A percentile compares a stretch with the other conserved stretches of the same genome.
Evolutionary conservation across 2,329 filamentous ascomycete genomes (phyloP).

Genomic region (Curvularia verruculosa): DNA sequence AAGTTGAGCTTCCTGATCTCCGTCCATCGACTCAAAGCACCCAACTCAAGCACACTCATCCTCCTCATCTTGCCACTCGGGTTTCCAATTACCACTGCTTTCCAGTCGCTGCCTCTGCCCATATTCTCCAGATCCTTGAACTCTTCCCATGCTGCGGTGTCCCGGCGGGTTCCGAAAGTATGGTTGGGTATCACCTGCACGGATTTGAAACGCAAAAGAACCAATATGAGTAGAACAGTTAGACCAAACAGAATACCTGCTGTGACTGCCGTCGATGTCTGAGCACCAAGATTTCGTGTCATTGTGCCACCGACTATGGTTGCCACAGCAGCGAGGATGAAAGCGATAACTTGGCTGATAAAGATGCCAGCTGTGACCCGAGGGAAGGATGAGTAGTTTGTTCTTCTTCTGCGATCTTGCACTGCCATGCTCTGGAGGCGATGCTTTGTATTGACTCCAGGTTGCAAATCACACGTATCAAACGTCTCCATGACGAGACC

Average conservation of each 20-base stretch:
- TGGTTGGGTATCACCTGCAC: conserved; percentile 72
- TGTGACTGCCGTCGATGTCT: conserved; percentile 70
- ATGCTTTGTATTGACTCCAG: conserved; percentile 66
- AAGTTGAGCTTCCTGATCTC: conserved; percentile 66
- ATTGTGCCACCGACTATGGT: conserved; percentile 72
- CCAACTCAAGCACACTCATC: conserved; percentile 74
- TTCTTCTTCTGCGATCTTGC: conserved; percentile 57
- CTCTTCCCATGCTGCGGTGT: conserved; percentile 41
- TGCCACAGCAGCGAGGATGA: conserved; percentile 70
- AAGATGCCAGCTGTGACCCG: conserved; percentile 75
- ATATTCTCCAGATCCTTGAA: conserved; percentile 52
- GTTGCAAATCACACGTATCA: conserved; percentile 79
- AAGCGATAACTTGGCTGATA: conserved; percentile 71
- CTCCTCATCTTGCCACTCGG: conserved; percentile 70
- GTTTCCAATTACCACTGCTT: conserved; percentile 73
- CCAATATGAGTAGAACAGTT: conserved; percentile 66
- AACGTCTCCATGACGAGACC: conserved; percentile 81
- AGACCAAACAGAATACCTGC: conserved; percentile 70
- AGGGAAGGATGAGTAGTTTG: conserved; percentile 78
- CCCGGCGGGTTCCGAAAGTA: conserved; percentile 48
- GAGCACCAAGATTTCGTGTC: conserved; percentile 69
- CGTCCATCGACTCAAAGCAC: conserved; percentile 71
- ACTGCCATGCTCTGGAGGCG: conserved; percentile 54
- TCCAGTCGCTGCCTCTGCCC: conserved; percentile 61
- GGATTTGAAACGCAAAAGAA: conserved; percentile 68